Base-by-base conservation (phyloP, 306 rosid species). In the Vigna angularis region DNA sequence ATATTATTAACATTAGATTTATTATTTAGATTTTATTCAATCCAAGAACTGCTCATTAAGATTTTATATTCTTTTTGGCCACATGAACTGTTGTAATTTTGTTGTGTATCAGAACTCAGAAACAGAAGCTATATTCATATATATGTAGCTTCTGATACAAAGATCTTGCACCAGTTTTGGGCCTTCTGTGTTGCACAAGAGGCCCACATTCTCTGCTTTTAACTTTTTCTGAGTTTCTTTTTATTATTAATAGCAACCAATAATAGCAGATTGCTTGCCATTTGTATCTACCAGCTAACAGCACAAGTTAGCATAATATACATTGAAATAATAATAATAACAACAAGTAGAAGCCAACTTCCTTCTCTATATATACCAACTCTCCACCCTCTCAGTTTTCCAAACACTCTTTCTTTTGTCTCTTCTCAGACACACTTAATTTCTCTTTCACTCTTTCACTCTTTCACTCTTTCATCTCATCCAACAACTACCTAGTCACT, bases 151-250 rank as follows among this genome's bases (percentile, higher is more conserved):
- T 71, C 11, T 20, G 50, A 53, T 11, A 56, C 71, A 44, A 72
- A 79, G 55, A 83, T 76, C 83, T 64, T 82, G 83, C 83, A 77
- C 48, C 66, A 84, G 76, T 83, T 44, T 65, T 84, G 90, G 82
- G 72, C 83, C 73, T 55, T 67, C 52, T 32, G 20, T 45, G 63
- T 17, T 65, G 82, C 82, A 79, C 73, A 79, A 50, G 79, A 77
- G 82, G 83, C 82, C 89, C 85, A 79, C 63, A 72, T 79, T 71
- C 2, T 7, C 9, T 51, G 59, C 47, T 64, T 52, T 73, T 72
- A 42, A 53, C 59, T 17, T 52, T 47, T 52, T 72, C 61, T 26
- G 3, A 34, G 55, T 50, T 71, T 77, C 9, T 44, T 44, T 44
- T 42, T 30, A 30, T 30, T 44, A 9, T 67, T 42, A 9, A 74